phyloP scores from a whole-genome alignment of 2,329 filamentous ascomycete species.

The Colletotrichum navitas region DNA sequence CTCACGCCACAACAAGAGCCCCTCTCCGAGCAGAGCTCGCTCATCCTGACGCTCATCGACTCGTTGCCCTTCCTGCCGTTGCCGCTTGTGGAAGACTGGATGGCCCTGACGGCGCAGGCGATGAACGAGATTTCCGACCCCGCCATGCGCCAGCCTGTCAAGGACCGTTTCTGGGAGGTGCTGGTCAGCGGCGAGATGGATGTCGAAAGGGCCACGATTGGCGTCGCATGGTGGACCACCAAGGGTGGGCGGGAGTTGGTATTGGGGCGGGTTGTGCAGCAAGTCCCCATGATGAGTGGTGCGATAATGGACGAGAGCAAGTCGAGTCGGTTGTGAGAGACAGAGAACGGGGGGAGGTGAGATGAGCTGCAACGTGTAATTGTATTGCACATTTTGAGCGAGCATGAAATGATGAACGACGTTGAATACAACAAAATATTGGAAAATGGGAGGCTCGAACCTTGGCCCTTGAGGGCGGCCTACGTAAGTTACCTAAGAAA shows the following conservation, averaged over 20 bases:
- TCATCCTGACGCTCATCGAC: constrained; percentile 83
- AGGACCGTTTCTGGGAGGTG: constrained; percentile 82
- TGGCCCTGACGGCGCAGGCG: constrained; percentile 77
- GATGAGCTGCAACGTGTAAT: background rate
- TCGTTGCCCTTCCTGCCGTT: constrained; percentile 80
- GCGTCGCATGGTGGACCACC: constrained; percentile 87
- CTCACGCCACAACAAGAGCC: constrained; percentile 47
- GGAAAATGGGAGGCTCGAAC: background rate
- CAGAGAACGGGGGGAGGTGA: background rate
- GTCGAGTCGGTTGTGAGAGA: constrained; percentile 53
- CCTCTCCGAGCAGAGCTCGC: constrained; percentile 82
- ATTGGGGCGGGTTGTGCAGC: constrained; percentile 46
- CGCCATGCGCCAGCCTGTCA: constrained; percentile 72
- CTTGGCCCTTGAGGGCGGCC: background rate
- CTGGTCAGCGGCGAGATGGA: constrained; percentile 88
- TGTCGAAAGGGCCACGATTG: constrained; percentile 82
- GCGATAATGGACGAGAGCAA: constrained; percentile 56
- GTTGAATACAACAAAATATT: background rate
- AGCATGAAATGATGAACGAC: background rate
- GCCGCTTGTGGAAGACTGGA: constrained; percentile 81
- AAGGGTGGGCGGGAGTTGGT: constrained; percentile 67
- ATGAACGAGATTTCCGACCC: constrained; percentile 74
- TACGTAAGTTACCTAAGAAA: background rate
- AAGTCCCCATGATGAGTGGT: constrained; percentile 66
- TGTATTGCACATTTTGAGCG: background rate